Evolutionary conservation across 208 protist genomes (phyloP).

Genomic region (Crithidia sp.): DNA sequence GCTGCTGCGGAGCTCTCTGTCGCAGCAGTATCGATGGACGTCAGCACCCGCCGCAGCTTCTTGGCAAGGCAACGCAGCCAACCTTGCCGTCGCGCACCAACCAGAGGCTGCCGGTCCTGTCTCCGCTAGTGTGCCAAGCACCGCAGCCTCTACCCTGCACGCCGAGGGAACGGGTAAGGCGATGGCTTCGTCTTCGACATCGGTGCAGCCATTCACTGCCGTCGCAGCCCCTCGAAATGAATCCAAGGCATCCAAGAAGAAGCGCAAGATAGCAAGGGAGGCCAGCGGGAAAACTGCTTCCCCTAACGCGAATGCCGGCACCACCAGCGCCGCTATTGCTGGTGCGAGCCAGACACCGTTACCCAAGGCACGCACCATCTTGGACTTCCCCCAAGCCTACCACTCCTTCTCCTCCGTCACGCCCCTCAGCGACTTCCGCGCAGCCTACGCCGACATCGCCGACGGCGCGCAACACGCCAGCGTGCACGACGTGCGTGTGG

Average conservation of each 20-base stretch:
- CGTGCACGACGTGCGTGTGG: constrained; percentile 56
- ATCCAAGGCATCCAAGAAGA: background rate
- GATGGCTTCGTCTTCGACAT: no score
- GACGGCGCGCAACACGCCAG: constrained; percentile 8
- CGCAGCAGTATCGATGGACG: constrained; percentile 8
- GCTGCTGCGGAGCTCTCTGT: constrained; percentile 15
- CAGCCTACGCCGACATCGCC: constrained; percentile 43
- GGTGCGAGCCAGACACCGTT: background rate
- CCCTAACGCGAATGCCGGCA: background rate
- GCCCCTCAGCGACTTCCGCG: constrained; percentile 52
- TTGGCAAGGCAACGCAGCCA: background rate
- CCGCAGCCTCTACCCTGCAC: no score
- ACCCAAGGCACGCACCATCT: constrained; percentile 35
- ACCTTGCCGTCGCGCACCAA: background rate
- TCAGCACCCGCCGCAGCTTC: background rate
- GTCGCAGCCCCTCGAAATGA: no score
- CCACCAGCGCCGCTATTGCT: background rate
- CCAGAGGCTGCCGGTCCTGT: no score
- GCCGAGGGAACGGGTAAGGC: no score
- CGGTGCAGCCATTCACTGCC: no score
- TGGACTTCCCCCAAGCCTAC: constrained; percentile 65
- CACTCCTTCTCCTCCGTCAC: constrained; percentile 60
- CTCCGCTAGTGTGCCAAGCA: no score
- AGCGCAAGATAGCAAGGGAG: background rate
- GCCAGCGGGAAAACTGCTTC: background rate